A percentile compares a stretch with the other conserved stretches of the same genome.
Evolutionary conservation across 2,329 filamentous ascomycete species (phyloP).

Genomic region (Fusarium mangiferae): DNA sequence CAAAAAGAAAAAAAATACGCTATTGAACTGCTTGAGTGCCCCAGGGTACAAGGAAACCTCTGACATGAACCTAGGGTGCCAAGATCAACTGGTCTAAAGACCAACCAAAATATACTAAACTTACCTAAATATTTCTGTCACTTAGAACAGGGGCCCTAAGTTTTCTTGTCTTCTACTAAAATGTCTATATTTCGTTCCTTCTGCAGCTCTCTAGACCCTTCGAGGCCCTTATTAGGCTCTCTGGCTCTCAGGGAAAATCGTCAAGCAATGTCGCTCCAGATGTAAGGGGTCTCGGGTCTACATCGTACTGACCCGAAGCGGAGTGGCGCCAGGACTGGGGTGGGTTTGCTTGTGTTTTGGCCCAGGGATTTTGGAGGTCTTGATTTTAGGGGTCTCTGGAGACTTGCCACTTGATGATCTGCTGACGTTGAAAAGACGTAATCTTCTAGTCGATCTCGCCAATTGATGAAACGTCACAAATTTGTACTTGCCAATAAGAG

Average conservation of each 20-base stretch:
- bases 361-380: not conserved
- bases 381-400: conserved; percentile 13
- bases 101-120: not conserved
- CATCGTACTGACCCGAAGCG: not conserved
- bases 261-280: conserved; percentile 3
- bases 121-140: not conserved
- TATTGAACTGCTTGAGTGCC: not conserved
- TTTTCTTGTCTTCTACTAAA: not conserved
- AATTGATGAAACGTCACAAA: not conserved
- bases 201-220: conserved; percentile 6
- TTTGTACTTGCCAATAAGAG: conserved; percentile 1
- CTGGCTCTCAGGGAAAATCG: not conserved
- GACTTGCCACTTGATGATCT: conserved; percentile 4
- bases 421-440: conserved; percentile 35
- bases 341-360: conserved; percentile 10
- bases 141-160: not conserved
- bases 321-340: conserved; percentile 4
- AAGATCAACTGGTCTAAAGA: not conserved
- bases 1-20: not conserved
- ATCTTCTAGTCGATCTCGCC: not conserved
- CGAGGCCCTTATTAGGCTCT: conserved; percentile 4
- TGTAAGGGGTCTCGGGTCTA: conserved; percentile 3
- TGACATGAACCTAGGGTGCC: not conserved
- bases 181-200: not conserved
- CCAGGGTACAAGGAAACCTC: not conserved